Evolutionary conservation across 768 basidiomycete species (phyloP).

Genomic region (Lentinus brumalis): DNA sequence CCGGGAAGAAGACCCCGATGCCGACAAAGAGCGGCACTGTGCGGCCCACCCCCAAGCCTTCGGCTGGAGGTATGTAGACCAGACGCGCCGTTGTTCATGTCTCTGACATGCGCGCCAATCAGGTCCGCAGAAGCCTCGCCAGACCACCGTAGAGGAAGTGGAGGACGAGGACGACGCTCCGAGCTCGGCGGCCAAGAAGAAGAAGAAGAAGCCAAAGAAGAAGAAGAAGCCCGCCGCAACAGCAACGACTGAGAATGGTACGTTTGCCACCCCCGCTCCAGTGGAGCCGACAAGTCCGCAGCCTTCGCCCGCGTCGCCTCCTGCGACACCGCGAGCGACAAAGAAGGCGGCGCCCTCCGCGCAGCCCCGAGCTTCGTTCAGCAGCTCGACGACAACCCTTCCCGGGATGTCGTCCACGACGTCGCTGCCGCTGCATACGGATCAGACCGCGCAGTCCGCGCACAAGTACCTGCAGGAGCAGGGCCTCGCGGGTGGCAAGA

Average conservation of each 20-base stretch:
- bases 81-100: background rate
- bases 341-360: conserved; percentile 6
- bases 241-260: conserved; percentile 17
- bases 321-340: conserved; percentile 23
- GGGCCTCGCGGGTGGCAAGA: conserved; percentile 49
- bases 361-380: conserved; percentile 13
- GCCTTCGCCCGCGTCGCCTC: conserved; percentile 13
- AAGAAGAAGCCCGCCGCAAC: conserved; percentile 45
- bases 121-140: conserved; percentile 35
- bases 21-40: conserved; percentile 5
- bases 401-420: conserved; percentile 37
- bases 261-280: conserved; percentile 15
- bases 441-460: conserved; percentile 65
- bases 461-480: conserved; percentile 66
- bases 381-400: conserved; percentile 24
- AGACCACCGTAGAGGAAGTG: conserved; percentile 68
- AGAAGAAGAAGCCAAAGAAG: conserved; percentile 78
- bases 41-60: conserved; percentile 1
- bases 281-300: conserved; percentile 13
- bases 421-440: conserved; percentile 45
- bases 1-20: conserved; percentile 11
- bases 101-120: background rate
- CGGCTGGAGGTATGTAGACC: background rate
- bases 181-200: conserved; percentile 56
- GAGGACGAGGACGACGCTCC: conserved; percentile 64